Evolutionary conservation across 2,329 filamentous ascomycete genomes (phyloP).

Genomic region (Calycina marina): DNA sequence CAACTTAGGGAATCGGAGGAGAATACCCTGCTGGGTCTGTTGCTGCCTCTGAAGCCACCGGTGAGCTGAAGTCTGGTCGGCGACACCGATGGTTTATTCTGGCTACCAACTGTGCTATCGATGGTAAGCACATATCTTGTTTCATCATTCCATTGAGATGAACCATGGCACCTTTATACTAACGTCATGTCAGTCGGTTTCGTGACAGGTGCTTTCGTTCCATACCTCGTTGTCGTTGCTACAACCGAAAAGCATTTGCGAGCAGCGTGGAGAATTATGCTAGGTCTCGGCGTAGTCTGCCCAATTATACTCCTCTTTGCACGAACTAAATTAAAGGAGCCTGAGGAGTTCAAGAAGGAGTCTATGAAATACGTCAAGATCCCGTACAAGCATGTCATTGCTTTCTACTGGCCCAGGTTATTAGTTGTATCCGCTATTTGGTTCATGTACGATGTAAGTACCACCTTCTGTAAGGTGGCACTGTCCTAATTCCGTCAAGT

Average conservation of each 20-base stretch:
- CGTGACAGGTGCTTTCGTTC: conserved; percentile 57
- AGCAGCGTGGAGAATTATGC: conserved; percentile 67
- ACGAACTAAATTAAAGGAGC: conserved; percentile 61
- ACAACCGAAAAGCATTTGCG: conserved; percentile 41
- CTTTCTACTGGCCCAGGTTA: conserved; percentile 64
- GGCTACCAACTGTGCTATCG: conserved; percentile 50
- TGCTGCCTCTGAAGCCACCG: conserved; percentile 68
- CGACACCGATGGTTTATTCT: conserved; percentile 87
- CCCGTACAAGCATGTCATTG: conserved; percentile 39
- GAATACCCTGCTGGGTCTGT: conserved; percentile 78
- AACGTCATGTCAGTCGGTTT: conserved; percentile 65
- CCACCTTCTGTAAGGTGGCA: background rate
- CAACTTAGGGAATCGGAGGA: conserved; percentile 73
- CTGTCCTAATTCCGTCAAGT: too few species aligned
- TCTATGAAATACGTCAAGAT: conserved; percentile 29
- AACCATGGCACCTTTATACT: too few species aligned
- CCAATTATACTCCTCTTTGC: conserved; percentile 57
- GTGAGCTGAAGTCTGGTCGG: conserved; percentile 64
- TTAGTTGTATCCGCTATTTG: conserved; percentile 58
- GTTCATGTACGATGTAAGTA: conserved; percentile 63
- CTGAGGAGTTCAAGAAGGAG: conserved; percentile 52
- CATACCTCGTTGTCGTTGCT: conserved; percentile 48
- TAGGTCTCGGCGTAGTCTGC: conserved; percentile 69
- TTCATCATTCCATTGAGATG: too few species aligned
- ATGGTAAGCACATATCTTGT: too few species aligned